Evolutionary conservation across 1,284 basidiomycete genomes (phyloP).

Genomic region (Peniophora sp.): DNA sequence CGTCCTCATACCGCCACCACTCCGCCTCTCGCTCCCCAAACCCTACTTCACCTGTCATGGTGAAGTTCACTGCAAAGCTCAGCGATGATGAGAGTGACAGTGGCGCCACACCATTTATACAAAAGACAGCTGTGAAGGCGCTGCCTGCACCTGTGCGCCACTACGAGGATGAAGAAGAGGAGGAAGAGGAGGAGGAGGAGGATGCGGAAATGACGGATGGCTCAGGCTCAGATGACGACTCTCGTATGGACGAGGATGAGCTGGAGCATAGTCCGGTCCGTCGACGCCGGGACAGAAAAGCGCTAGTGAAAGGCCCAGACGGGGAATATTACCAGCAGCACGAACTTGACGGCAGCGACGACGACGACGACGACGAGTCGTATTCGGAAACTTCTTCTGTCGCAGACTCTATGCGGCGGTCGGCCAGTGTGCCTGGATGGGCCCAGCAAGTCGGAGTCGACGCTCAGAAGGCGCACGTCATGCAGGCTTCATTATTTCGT

Average conservation of each 20-base stretch:
- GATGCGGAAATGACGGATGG: conserved; percentile 16
- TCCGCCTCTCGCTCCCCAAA: conserved; percentile 13
- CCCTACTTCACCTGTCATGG: not conserved
- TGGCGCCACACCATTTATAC: conserved; percentile 9
- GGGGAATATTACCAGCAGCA: conserved; percentile 38
- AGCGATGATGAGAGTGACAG: conserved; percentile 10
- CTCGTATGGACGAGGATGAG: conserved; percentile 44
- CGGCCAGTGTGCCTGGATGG: conserved; percentile 42
- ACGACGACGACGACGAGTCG: conserved; percentile 12
- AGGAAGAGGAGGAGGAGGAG: conserved; percentile 15
- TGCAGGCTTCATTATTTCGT: conserved; percentile 84
- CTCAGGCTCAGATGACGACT: conserved; percentile 11
- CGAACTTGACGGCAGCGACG: conserved; percentile 25
- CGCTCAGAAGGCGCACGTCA: conserved; percentile 79
- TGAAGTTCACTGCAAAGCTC: not conserved
- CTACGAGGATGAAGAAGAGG: too few species aligned
- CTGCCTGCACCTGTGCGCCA: too few species aligned
- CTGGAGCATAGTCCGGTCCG: conserved; percentile 19
- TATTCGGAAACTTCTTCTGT: conserved; percentile 15
- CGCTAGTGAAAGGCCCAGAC: conserved; percentile 41
- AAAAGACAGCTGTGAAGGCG: not conserved
- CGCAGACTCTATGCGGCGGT: conserved; percentile 21
- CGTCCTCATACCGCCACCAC: not conserved
- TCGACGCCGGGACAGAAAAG: conserved; percentile 22
- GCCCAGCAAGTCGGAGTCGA: conserved; percentile 67